phyloP scores from a whole-genome alignment of 495 filamentous ascomycete species.

The Neurospora tetraspora region DNA sequence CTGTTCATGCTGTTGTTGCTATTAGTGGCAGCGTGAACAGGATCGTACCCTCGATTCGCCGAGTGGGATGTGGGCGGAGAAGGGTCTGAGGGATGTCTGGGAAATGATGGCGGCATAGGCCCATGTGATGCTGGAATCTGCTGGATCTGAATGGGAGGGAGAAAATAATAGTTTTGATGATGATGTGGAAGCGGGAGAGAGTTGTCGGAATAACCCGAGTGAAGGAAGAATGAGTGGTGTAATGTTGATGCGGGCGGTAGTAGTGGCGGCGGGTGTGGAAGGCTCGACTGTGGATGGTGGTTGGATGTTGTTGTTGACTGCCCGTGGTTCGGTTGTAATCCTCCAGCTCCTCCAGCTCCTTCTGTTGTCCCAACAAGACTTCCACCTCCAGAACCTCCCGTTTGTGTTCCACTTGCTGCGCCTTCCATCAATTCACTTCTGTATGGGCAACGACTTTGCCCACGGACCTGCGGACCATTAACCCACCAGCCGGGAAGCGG shows the following conservation, averaged over 20 bases:
- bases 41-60: constrained; percentile 10
- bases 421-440: not conserved
- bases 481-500: not conserved
- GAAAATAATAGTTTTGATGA: not conserved
- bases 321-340: not conserved
- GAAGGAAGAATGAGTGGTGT: not conserved
- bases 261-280: not conserved
- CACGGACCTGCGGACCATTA: not conserved
- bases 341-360: not conserved
- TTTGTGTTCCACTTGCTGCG: not conserved
- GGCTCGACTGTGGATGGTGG: not conserved
- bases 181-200: not conserved
- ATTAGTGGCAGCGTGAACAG: constrained; percentile 11
- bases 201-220: not conserved
- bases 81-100: not conserved
- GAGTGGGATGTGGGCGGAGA: not conserved
- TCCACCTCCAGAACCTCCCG: not conserved
- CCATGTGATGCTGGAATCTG: not conserved
- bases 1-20: not conserved
- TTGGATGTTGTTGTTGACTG: not conserved
- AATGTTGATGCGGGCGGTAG: not conserved
- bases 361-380: not conserved
- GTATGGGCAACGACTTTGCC: not conserved
- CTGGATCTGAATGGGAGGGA: not conserved
- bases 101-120: not conserved